phyloP scores from a whole-genome alignment of 805 yeast species.

The Candida ovalis region DNA sequence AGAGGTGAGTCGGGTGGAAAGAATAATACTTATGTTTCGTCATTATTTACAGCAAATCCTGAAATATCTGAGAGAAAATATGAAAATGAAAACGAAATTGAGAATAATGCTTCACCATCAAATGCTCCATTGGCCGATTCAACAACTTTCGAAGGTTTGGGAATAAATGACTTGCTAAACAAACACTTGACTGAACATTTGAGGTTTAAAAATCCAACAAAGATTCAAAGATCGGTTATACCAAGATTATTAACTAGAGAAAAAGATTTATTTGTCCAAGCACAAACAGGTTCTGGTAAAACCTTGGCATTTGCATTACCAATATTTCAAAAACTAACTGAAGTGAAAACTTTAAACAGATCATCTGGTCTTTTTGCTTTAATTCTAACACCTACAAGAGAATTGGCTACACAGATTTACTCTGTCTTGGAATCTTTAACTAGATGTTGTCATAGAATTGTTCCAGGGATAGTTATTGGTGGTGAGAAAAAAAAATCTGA shows the following conservation, averaged over 20 bases:
- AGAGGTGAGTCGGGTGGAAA: slow-evolving; percentile 52
- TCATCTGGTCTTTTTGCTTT: slow-evolving; percentile 84
- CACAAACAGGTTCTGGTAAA: slow-evolving; percentile 98
- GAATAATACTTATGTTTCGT: slow-evolving; percentile 71
- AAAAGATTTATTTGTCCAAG: slow-evolving; percentile 81
- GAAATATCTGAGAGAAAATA: slow-evolving; percentile 41
- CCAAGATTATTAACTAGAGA: slow-evolving; percentile 51
- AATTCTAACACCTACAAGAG: slow-evolving; percentile 91
- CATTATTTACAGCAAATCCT: slow-evolving; percentile 73
- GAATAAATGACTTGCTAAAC: slow-evolving; percentile 52
- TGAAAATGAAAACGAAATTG: slow-evolving; percentile 30
- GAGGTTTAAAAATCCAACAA: slow-evolving; percentile 67
- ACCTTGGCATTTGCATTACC: slow-evolving; percentile 87
- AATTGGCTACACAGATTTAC: slow-evolving; percentile 86
- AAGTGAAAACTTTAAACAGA: slow-evolving; percentile 48
- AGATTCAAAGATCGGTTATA: slow-evolving; percentile 76
- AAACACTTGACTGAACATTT: slow-evolving; percentile 54
- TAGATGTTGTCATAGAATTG: slow-evolving; percentile 79
- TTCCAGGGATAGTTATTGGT: slow-evolving; percentile 95
- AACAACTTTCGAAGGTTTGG: slow-evolving; percentile 68
- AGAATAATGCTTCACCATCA: slow-evolving; percentile 48
- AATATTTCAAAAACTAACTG: slow-evolving; percentile 67
- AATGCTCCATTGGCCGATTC: slow-evolving; percentile 82
- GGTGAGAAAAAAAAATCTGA: slow-evolving; percentile 98
- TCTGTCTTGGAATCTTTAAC: slow-evolving; percentile 70